Base-by-base conservation (phyloP, 169 alveolate genomes). In the Plasmodium chabaudi region DNA sequence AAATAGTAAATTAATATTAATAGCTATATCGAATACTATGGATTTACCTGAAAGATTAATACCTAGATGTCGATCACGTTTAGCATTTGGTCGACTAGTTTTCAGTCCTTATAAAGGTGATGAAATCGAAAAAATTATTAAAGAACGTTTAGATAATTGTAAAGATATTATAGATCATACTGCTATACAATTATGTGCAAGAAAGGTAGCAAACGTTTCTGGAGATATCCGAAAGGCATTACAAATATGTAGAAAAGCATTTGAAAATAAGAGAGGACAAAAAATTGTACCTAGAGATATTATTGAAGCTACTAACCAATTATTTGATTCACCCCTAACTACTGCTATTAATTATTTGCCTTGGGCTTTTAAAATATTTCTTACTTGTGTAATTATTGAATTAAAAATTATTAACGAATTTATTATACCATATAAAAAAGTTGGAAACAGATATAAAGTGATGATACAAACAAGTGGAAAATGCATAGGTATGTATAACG, bases 11-110 rank as follows among this genome's bases (percentile, higher is more conserved):
- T 70, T 96, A n/a, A 84, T 96, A 5, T 89, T 96, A 46, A 84
- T 96, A 51, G 95, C 95, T 72, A 94, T 96, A 46, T 92, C 96
- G 19, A 96, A 96, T 82, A 96, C 98, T 21, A 89, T 96, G 93
- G 98, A 96, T 89, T 74, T 96, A 9, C 97, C 97, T 6, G 93
- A 93, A 53, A 68, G 95, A 39, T 72, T 96, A 91, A 90, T 91
- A 56, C 88, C 97, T 9, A 93, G 95, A 67, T 92, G 95, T 63
- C 92, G 90, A 65, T 89, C 95, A 1, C 88, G 97, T 34, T 17
- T 88, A 92, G 97, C 95, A 15, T 93, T 94, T 75, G 96, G 96
- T 2, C 86, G 94, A 12, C 74, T 94, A 89, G 94, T 91, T 6
- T 94, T 94, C 92, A 93, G 93, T 19, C 96, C 97, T n/a, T 94